A percentile compares a stretch with the other conserved stretches of the same genome.
These are phyloP conservation scores for Psilocybe mexicana DNA, from an alignment of 1,284 basidiomycete genomes.

Conservation along the genomic window DNA sequence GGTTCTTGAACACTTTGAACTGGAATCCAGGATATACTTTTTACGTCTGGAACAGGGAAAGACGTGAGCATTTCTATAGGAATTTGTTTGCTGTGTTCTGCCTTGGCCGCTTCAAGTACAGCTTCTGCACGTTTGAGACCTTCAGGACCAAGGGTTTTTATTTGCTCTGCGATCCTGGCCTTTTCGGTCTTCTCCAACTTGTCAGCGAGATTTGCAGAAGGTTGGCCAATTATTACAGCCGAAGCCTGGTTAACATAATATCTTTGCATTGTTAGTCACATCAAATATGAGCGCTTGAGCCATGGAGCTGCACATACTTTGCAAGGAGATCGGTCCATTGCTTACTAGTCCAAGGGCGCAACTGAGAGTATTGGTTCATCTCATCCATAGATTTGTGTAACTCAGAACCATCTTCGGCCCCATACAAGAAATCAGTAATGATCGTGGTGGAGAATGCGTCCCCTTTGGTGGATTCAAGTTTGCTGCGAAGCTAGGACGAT, in stretches of 20 bases:
- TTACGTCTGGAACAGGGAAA: slow-evolving; percentile 88
- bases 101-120: slow-evolving; percentile 81
- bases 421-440: slow-evolving; percentile 90
- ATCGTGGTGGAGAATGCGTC: slow-evolving; percentile 72
- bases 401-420: slow-evolving; percentile 81
- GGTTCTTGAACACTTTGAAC: slow-evolving; percentile 80
- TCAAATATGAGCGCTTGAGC: slow-evolving; percentile 3
- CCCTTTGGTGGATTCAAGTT: slow-evolving; percentile 75
- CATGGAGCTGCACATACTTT: slow-evolving; percentile 49
- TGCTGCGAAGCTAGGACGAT: slow-evolving; percentile 62
- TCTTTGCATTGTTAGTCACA: slow-evolving; percentile 39
- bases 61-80: slow-evolving; percentile 78
- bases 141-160: slow-evolving; percentile 72
- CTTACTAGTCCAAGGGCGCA: slow-evolving; percentile 72
- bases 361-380: slow-evolving; percentile 67
- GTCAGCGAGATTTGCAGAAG: slow-evolving; percentile 84
- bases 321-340: slow-evolving; percentile 84
- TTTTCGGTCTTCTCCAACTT: slow-evolving; percentile 85
- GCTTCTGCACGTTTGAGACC: slow-evolving; percentile 77
- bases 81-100: slow-evolving; percentile 83
- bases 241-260: slow-evolving; percentile 77
- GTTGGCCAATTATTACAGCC: slow-evolving; percentile 82
- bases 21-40: slow-evolving; percentile 92
- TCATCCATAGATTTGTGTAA: slow-evolving; percentile 78
- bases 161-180: slow-evolving; percentile 72